Evolutionary conservation across 805 yeast genomes (phyloP).

Genomic region (Cyberlindnera japonica): DNA sequence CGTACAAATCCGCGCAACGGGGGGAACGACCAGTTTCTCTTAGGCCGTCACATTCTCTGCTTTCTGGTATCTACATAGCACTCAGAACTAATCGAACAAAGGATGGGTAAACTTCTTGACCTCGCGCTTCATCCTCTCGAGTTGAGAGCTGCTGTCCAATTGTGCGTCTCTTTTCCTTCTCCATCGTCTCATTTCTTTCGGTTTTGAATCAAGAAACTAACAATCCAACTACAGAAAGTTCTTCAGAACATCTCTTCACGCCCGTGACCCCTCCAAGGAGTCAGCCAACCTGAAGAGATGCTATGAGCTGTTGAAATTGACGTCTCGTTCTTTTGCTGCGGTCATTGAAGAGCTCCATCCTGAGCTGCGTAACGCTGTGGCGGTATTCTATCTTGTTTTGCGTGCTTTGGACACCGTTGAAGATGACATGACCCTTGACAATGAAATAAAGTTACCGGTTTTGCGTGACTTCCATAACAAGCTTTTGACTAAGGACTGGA

Average conservation of each 20-base stretch:
- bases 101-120: slow-evolving; percentile 15
- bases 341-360: slow-evolving; percentile 91
- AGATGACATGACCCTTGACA: slow-evolving; percentile 87
- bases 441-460: slow-evolving; percentile 67
- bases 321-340: slow-evolving; percentile 93
- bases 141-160: slow-evolving; percentile 15
- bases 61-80: too few species aligned
- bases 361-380: slow-evolving; percentile 74
- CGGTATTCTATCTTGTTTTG: slow-evolving; percentile 79
- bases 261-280: slow-evolving; percentile 33
- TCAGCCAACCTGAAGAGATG: slow-evolving; percentile 54
- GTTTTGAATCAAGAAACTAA: not conserved
- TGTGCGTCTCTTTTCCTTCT: slow-evolving; percentile 8
- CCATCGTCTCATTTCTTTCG: too few species aligned
- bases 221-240: slow-evolving; percentile 31
- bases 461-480: slow-evolving; percentile 65
- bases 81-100: too few species aligned
- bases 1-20: too few species aligned
- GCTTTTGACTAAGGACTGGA: slow-evolving; percentile 68
- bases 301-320: slow-evolving; percentile 56
- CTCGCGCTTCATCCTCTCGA: slow-evolving; percentile 16
- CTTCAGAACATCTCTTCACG: slow-evolving; percentile 38
- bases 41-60: too few species aligned
- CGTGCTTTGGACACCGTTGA: slow-evolving; percentile 95
- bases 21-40: not conserved